A percentile compares a stretch with the other conserved stretches of the same genome.
Evolutionary conservation across 2,329 filamentous ascomycete species (phyloP).

Genomic region (Amauroascus verrucosus): DNA sequence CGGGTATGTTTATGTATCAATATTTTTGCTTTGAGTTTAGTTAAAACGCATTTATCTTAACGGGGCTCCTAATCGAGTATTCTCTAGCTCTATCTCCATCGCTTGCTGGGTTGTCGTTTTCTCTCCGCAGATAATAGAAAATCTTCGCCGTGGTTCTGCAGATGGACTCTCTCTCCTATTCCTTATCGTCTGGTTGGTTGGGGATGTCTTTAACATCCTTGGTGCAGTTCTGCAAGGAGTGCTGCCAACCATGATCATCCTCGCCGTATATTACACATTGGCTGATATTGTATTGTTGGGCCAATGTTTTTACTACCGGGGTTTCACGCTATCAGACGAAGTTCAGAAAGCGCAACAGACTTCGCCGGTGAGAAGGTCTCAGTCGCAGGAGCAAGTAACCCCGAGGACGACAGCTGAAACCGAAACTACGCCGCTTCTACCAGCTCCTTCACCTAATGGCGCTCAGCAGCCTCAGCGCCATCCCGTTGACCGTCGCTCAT

Average conservation of each 20-base stretch:
- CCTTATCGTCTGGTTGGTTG: conserved; percentile 81
- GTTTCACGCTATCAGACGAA: conserved; percentile 45
- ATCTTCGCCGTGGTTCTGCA: conserved; percentile 73
- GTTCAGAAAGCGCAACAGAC: conserved; percentile 6
- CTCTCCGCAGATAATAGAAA: conserved; percentile 91
- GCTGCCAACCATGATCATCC: conserved; percentile 85
- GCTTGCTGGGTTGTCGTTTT: conserved; percentile 98
- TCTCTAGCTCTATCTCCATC: conserved; percentile 74
- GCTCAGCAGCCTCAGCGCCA: conserved; percentile 11
- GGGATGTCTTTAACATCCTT: conserved; percentile 93
- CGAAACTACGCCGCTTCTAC: conserved; percentile 21
- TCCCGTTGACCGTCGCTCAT: conserved; percentile 11
- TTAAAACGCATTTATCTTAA: not conserved
- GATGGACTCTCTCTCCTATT: conserved; percentile 87
- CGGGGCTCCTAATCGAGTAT: conserved; percentile 8
- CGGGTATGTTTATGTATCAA: conserved; percentile 49
- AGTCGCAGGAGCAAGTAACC: not conserved
- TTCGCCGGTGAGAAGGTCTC: not conserved
- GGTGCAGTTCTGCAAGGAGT: conserved; percentile 88
- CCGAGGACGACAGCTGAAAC: conserved; percentile 8
- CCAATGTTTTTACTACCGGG: conserved; percentile 94
- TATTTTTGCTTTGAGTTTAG: not conserved
- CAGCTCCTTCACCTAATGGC: not conserved
- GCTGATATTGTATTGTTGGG: conserved; percentile 78
- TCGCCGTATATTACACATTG: conserved; percentile 89